Evolutionary conservation across 139 green algal species (phyloP).

Genomic region (Tetraselmis chui): DNA sequence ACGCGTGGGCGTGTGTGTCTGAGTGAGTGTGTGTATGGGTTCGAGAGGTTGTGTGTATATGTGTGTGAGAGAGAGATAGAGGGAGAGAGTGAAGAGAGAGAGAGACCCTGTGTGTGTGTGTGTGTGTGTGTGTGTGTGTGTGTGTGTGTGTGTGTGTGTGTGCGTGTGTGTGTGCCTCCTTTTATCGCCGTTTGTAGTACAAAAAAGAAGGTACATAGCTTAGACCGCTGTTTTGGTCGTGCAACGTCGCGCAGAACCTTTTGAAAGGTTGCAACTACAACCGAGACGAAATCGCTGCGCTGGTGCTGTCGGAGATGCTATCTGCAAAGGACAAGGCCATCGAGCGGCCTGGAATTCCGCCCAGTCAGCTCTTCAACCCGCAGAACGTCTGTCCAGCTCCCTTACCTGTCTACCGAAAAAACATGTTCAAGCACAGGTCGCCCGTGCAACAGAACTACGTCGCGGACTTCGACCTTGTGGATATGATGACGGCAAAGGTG

Average conservation of each 20-base stretch:
- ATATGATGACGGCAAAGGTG: conserved; percentile 25
- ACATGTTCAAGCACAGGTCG: conserved; percentile 9
- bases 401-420: conserved; percentile 3
- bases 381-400: conserved; percentile 12
- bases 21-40: too few species aligned
- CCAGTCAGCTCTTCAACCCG: conserved; percentile 25
- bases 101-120: too few species aligned
- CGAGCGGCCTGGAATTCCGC: conserved; percentile 13
- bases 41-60: too few species aligned
- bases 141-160: too few species aligned
- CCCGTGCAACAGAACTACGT: conserved; percentile 24
- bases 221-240: too few species aligned
- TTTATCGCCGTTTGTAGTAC: too few species aligned
- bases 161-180: too few species aligned
- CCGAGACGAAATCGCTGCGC: neutral
- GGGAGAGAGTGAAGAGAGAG: too few species aligned
- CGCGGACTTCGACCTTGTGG: conserved; percentile 43
- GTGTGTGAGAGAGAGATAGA: too few species aligned
- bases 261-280: neutral
- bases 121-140: too few species aligned
- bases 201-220: too few species aligned
- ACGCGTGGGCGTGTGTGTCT: too few species aligned
- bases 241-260: neutral
- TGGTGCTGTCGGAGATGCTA: neutral
- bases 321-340: neutral